phyloP scores from a whole-genome alignment of 768 basidiomycete genomes.

The Pleurotus eryngii region DNA sequence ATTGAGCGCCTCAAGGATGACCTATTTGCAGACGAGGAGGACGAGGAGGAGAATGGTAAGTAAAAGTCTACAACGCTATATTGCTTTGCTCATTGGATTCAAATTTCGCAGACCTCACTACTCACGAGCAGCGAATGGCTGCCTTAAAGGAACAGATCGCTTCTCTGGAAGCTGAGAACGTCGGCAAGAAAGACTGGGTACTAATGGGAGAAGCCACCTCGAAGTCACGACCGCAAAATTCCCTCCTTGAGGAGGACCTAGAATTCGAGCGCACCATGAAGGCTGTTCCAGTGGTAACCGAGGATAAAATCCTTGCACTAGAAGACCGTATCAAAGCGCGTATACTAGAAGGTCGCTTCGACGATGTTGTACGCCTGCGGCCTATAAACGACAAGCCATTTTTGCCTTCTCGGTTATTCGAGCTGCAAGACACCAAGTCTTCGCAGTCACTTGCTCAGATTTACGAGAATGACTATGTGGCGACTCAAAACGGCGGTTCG shows the following conservation, averaged over 20 bases:
- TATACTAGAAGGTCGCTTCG: slow-evolving; percentile 81
- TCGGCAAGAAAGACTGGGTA: slow-evolving; percentile 88
- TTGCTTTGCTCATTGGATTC: slow-evolving; percentile 6
- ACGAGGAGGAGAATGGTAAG: slow-evolving; percentile 19
- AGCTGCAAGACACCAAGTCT: slow-evolving; percentile 86
- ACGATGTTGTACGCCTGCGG: slow-evolving; percentile 87
- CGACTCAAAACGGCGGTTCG: slow-evolving; percentile 53
- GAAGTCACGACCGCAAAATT: slow-evolving; percentile 82
- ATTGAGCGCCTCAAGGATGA: slow-evolving; percentile 62
- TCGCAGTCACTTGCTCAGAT: slow-evolving; percentile 90
- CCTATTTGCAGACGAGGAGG: slow-evolving; percentile 43
- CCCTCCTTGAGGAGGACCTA: slow-evolving; percentile 88
- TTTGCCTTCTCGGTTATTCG: slow-evolving; percentile 85
- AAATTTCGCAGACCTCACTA: slow-evolving; percentile 52
- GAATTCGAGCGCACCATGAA: slow-evolving; percentile 93
- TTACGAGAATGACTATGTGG: slow-evolving; percentile 89
- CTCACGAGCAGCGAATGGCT: slow-evolving; percentile 76
- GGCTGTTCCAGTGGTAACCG: slow-evolving; percentile 84
- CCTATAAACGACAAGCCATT: slow-evolving; percentile 82
- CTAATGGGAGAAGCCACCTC: slow-evolving; percentile 88
- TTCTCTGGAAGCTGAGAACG: slow-evolving; percentile 80
- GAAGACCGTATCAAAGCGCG: slow-evolving; percentile 91
- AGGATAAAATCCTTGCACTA: slow-evolving; percentile 74
- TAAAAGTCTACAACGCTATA: slow-evolving; percentile 9
- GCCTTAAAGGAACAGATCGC: slow-evolving; percentile 76